phyloP scores from a whole-genome alignment of 768 basidiomycete species.

The Suillus luteus region DNA sequence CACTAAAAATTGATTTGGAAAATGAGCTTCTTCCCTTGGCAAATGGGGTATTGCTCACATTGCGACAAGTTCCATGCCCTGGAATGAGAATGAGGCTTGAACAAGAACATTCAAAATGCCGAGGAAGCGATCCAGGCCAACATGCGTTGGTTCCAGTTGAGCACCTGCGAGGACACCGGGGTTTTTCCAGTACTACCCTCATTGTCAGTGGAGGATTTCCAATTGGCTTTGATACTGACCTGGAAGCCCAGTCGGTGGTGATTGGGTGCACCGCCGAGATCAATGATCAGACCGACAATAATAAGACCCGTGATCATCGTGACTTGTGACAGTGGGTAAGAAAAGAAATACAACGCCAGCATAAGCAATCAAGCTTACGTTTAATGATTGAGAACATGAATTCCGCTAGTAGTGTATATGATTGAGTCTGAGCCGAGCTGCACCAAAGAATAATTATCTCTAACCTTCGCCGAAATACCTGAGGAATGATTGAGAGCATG shows the following conservation, averaged over 20 bases:
- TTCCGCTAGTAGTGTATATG: slow-evolving; percentile 44
- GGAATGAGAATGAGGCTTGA: slow-evolving; percentile 73
- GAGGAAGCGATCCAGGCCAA: slow-evolving; percentile 43
- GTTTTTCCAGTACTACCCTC: slow-evolving; percentile 61
- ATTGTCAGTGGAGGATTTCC: neutral
- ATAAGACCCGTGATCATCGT: slow-evolving; percentile 62
- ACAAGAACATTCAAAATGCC: slow-evolving; percentile 45
- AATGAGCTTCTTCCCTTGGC: slow-evolving; percentile 10
- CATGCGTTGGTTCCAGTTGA: slow-evolving; percentile 31
- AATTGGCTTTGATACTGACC: slow-evolving; percentile 35
- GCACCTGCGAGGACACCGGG: slow-evolving; percentile 53
- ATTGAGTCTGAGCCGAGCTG: neutral
- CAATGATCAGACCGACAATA: slow-evolving; percentile 63
- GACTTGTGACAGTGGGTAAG: slow-evolving; percentile 38
- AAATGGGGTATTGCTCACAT: slow-evolving; percentile 46
- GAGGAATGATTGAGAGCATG: slow-evolving; percentile 1
- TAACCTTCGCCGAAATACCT: slow-evolving; percentile 68
- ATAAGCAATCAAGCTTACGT: slow-evolving; percentile 37
- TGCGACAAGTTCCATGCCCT: slow-evolving; percentile 75
- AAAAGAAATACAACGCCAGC: neutral
- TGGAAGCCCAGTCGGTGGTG: slow-evolving; percentile 69
- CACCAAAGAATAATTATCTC: slow-evolving; percentile 14
- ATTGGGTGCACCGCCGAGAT: slow-evolving; percentile 76
- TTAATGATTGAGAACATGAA: slow-evolving; percentile 70
- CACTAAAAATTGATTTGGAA: slow-evolving; percentile 38